Evolutionary conservation across 345 rosid genomes (phyloP).

Genomic region (Gossypium arboreum): DNA sequence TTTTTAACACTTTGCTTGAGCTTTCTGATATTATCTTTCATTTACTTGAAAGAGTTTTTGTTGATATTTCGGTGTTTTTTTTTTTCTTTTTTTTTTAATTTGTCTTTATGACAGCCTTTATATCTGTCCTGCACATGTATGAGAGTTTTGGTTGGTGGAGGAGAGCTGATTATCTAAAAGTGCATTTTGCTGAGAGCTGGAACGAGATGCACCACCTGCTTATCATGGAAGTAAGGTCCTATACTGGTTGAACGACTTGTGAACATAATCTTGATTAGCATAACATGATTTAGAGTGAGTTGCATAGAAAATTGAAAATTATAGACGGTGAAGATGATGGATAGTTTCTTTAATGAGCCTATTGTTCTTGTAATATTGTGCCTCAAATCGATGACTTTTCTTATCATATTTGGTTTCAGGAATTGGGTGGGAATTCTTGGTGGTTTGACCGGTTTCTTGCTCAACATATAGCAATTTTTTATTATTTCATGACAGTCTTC

Average conservation of each 20-base stretch:
- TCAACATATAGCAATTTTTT: conserved; percentile 68
- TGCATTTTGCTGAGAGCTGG: conserved; percentile 99
- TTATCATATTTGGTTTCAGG: conserved; percentile 46
- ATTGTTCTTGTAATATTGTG: neutral
- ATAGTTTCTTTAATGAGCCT: neutral
- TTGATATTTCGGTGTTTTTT: neutral
- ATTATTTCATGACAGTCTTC: conserved; percentile 82
- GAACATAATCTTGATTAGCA: neutral
- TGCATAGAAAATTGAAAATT: neutral
- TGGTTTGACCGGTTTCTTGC: conserved; percentile 96
- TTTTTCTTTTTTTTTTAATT: neutral
- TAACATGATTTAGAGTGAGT: neutral
- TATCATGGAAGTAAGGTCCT: conserved; percentile 83
- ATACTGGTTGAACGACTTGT: neutral
- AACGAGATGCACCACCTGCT: conserved; percentile 99
- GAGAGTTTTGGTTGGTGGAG: conserved; percentile 99
- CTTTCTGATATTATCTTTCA: conserved; percentile 4
- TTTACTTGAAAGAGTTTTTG: neutral
- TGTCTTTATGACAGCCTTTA: conserved; percentile 56
- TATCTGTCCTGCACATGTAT: conserved; percentile 93
- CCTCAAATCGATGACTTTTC: conserved; percentile 4
- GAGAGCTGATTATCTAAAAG: conserved; percentile 89
- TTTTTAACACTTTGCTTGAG: neutral
- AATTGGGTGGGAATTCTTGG: conserved; percentile 92
- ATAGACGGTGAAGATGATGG: neutral